Percentiles rank a stretch among this genome's conserved stretches.
phyloP scores from a whole-genome alignment of 108 stramenopile genomes.

The Bacterosira constricta region DNA sequence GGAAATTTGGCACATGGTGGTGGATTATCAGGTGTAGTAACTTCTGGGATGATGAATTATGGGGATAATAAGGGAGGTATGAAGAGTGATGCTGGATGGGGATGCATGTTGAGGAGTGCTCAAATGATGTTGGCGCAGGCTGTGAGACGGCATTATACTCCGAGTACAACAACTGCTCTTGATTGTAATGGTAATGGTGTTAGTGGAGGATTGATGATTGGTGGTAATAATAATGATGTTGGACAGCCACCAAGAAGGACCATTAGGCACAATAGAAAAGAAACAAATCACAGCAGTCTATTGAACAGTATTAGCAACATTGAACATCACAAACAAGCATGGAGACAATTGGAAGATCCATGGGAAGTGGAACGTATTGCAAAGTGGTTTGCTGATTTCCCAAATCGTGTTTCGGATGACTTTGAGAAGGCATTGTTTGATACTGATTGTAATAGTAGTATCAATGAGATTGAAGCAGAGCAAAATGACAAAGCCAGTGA shows the following conservation, averaged over 20 bases:
- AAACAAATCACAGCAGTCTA: too few relatives aligned
- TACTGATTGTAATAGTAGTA: neutral
- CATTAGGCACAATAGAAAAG: too few relatives aligned
- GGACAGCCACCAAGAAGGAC: too few relatives aligned
- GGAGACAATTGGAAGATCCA: conserved; percentile 1
- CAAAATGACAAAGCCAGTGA: neutral
- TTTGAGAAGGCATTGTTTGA: neutral
- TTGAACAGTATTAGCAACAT: too few relatives aligned
- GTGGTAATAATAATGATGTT: too few relatives aligned
- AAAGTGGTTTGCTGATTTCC: conserved; percentile 88
- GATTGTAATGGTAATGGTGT: neutral
- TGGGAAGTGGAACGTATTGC: conserved; percentile 35
- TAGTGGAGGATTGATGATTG: neutral
- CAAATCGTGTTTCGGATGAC: conserved; percentile 25
- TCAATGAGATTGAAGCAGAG: neutral
- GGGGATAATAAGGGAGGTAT: conserved; percentile 37
- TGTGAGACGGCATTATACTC: conserved; percentile 73
- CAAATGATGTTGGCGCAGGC: conserved; percentile 95
- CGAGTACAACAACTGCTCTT: neutral
- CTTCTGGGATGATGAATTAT: too few relatives aligned
- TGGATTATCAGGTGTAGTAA: conserved; percentile 8
- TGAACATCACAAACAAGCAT: neutral
- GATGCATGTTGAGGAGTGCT: conserved; percentile 97
- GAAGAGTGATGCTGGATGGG: conserved; percentile 96
- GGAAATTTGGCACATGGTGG: too few relatives aligned